Evolutionary conservation across 352 stramenopile genomes (phyloP), one percentile per base, ranked within the genome.

Genomic region (Phytopythium vexans): DNA sequence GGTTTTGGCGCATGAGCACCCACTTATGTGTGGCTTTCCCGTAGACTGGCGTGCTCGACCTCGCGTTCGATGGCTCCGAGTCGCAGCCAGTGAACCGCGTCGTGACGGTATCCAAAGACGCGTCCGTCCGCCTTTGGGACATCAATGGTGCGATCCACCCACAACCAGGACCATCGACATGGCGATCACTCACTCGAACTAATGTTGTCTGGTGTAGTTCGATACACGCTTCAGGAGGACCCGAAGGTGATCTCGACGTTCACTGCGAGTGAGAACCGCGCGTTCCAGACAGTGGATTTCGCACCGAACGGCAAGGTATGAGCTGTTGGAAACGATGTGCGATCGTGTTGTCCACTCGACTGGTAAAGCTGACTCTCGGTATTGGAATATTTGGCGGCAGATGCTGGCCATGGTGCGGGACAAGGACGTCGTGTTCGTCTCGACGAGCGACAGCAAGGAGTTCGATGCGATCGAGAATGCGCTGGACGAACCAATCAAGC

Each of bases 51-150:
- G 73, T 92, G 8, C 56, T 89, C 42, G 82, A 92, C 56, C 58
- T 92, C 33, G 76, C 82, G 39, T 92, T 92, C 49, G 71, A 90
- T 34, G 82, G 82, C 4, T 90, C 77, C 15, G 80, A 90, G 44
- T 56, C 64, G 11, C 57, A 80, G n/a, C 73, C 76, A n/a, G 79
- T 90, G 21, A 82, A 88, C 47, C 75, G 77, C 21, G 73, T 92
- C 21, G 68, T 89, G 33, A 92, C 82, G 16, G 78, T 84, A 38
- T 92, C 72, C 54, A 92, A 90, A 54, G 82, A 92, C 40, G 78
- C 75, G 5, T 88, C 82, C 0, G 63, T 92, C 41, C 82, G 82
- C 11, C 49, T 89, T 0, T 92, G 82, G 82, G 72, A 90, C 63
- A 92, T 92, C 56, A 90, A 92, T 41, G 82, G 82, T 90, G 50